These are phyloP conservation scores for Solanum infundibuliforme DNA, from an alignment of 257 asterid species.

Conservation along the genomic window DNA sequence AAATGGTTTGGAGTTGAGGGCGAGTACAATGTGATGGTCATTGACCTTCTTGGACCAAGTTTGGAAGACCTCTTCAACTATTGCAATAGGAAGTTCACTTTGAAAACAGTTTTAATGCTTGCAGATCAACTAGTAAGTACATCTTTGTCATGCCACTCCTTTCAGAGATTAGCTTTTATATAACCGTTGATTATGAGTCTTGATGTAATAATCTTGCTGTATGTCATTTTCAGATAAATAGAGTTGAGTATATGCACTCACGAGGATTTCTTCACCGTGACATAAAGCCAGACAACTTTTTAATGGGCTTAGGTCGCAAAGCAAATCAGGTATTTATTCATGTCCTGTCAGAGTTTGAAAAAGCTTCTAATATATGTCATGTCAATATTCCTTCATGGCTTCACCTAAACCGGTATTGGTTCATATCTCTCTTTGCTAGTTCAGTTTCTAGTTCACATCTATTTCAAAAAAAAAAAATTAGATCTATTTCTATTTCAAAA, in stretches of 20 bases:
- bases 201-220: background rate
- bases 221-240: conserved; percentile 47
- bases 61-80: conserved; percentile 85
- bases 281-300: conserved; percentile 87
- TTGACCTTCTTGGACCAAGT: conserved; percentile 93
- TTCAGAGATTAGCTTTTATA: background rate
- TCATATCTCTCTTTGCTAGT: background rate
- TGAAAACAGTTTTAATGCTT: conserved; percentile 85
- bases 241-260: conserved; percentile 92
- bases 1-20: conserved; percentile 87
- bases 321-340: conserved; percentile 64
- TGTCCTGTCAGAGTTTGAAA: background rate
- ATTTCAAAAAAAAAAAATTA: no score
- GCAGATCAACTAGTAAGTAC: conserved; percentile 82
- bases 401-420: background rate
- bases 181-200: background rate
- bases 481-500: no score
- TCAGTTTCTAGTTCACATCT: background rate
- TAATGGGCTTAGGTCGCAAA: conserved; percentile 97
- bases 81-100: conserved; percentile 68
- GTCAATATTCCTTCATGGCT: background rate
- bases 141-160: background rate
- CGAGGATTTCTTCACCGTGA: conserved; percentile 97
- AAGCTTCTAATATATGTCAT: background rate
- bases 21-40: conserved; percentile 81